phyloP scores from a whole-genome alignment of 495 filamentous ascomycete species.

The Neurospora sp. region DNA sequence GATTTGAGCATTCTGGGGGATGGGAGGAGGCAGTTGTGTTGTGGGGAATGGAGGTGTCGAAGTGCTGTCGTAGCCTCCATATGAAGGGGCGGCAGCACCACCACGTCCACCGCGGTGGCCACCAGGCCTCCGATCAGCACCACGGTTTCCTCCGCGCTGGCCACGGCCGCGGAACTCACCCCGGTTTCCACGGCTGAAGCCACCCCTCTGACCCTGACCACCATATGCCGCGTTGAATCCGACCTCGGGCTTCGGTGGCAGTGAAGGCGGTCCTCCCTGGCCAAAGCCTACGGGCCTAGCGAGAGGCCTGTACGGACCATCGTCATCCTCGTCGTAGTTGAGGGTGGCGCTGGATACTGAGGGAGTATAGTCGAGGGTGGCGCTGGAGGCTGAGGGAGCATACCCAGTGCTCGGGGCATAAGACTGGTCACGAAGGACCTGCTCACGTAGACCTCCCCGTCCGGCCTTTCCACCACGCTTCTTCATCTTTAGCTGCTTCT shows the following conservation, averaged over 20 bases:
- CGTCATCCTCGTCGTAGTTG: conserved; percentile 53
- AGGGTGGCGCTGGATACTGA: conserved; percentile 12
- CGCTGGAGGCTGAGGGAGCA: conserved; percentile 10
- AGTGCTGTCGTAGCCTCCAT: not conserved
- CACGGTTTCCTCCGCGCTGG: conserved; percentile 30
- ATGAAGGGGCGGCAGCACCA: conserved; percentile 2
- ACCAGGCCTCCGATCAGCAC: conserved; percentile 22
- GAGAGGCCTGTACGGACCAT: conserved; percentile 59
- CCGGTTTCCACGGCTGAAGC: conserved; percentile 30
- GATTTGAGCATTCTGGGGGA: conserved; percentile 7
- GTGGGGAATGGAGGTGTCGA: conserved; percentile 2
- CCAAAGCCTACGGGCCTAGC: conserved; percentile 49
- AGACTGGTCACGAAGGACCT: conserved; percentile 6
- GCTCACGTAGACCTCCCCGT: conserved; percentile 12
- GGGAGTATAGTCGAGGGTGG: conserved; percentile 21
- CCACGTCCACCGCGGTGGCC: conserved; percentile 10
- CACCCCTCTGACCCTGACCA: conserved; percentile 14
- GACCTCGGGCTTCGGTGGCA: conserved; percentile 21
- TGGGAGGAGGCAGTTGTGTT: not conserved
- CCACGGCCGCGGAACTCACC: conserved; percentile 29
- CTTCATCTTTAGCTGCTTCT: conserved; percentile 50
- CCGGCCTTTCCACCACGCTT: conserved; percentile 36
- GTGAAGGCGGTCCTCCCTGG: conserved; percentile 25
- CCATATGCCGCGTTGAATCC: conserved; percentile 8
- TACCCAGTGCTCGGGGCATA: not conserved